Evolutionary conservation across 2,329 filamentous ascomycete species (phyloP), one percentile per base, ranked within the genome.

Genomic region (Zymoseptoria ardabiliae): DNA sequence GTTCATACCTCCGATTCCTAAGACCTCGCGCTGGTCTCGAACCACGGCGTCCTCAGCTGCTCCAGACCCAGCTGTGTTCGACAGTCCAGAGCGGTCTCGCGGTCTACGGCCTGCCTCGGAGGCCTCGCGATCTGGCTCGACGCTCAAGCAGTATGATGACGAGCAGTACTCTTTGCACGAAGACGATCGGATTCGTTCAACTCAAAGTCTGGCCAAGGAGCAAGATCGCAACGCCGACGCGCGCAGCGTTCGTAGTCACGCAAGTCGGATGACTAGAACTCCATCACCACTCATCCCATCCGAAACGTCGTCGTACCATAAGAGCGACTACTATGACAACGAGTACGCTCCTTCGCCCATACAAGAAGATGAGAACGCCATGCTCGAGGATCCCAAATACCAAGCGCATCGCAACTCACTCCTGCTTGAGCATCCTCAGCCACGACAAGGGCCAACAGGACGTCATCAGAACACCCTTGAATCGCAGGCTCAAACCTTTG

Each of bases 11-110:
- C 61, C 61, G 13, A 75, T 77, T 62, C 91, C 92, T 22, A 97
- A 96, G 78, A 92, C 96, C 63, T 97, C 94, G 5, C 85, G 94
- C 50, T 99, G 94, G 94, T 97, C 93, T 0, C 94, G 95, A 76
- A 97, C 93, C 2, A 99, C 94, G 0, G 84, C 92, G 3, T 96
- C 91, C 0, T 96, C 91, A 61, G 85, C 91, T 50, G 87, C 90
- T 17, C 70, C 70, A 2, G 70, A 72, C 57, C 63, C 61, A 9
- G 64, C 65, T 4, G 60, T 61, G 7, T 56, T 71, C 19, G 69
- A 72, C 45, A 71, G 68, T 48, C 70, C 70, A 10, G 64, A 66
- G 54, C 62, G 57, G 56, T 58, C 54, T 51, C 63, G 64, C 22
- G 55, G 59, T 19, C 19, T 54, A 45, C 73, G 87, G 78, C 76